A percentile compares a stretch with the other conserved stretches of the same genome.
phyloP scores from a whole-genome alignment of 192 early-diverging fungal genomes.

The Backusella liffmaniae region DNA sequence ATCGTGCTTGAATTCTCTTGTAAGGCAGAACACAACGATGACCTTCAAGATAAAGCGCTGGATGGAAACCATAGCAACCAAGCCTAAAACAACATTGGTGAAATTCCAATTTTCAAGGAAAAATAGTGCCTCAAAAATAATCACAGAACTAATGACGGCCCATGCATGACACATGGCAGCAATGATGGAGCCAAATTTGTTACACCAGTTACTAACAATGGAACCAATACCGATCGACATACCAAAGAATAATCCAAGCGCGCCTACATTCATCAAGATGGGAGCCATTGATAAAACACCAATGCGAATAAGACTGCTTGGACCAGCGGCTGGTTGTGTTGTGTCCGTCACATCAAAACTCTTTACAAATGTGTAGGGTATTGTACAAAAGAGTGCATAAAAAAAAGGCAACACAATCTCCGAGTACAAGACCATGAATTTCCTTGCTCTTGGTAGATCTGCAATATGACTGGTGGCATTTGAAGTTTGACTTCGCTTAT shows the following conservation, averaged over 20 bases:
- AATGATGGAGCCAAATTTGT: slow-evolving; percentile 72
- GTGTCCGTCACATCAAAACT: slow-evolving; percentile 44
- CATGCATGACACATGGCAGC: slow-evolving; percentile 63
- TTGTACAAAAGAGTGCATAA: slow-evolving; percentile 58
- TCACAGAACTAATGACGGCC: slow-evolving; percentile 61
- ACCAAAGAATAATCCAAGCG: slow-evolving; percentile 59
- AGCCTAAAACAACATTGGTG: slow-evolving; percentile 60
- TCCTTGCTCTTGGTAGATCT: slow-evolving; percentile 66
- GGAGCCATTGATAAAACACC: slow-evolving; percentile 67
- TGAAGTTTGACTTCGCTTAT: slow-evolving; percentile 65
- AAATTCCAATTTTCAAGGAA: slow-evolving; percentile 66
- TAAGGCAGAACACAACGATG: slow-evolving; percentile 66
- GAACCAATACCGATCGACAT: slow-evolving; percentile 65
- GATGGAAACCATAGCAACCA: slow-evolving; percentile 63
- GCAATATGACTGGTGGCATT: slow-evolving; percentile 42
- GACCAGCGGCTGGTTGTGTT: slow-evolving; percentile 25
- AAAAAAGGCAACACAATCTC: slow-evolving; percentile 72
- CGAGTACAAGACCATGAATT: slow-evolving; percentile 64
- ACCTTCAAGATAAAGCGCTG: slow-evolving; percentile 70
- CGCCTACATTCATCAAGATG: slow-evolving; percentile 66
- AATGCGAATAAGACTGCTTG: slow-evolving; percentile 58
- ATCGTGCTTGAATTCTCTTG: slow-evolving; percentile 83
- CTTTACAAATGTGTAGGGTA: slow-evolving; percentile 67
- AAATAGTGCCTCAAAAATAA: slow-evolving; percentile 64
- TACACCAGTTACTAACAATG: slow-evolving; percentile 59